Base-by-base conservation (phyloP, 2,329 filamentous ascomycete genomes). In the Cladosporium cucumerinum region DNA sequence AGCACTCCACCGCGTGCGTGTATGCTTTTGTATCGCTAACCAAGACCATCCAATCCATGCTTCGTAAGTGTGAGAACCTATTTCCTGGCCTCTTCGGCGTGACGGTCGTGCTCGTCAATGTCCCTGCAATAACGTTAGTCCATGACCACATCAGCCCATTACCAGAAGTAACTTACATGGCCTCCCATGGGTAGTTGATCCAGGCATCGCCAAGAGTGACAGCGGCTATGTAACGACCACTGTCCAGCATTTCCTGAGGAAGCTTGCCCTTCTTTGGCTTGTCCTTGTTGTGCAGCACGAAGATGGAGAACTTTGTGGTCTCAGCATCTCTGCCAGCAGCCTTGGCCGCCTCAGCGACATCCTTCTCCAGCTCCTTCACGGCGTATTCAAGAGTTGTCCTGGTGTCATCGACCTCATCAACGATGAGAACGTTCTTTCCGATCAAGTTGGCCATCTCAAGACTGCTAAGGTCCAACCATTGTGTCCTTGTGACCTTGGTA, bases 171-270 rank as follows among this genome's bases (percentile, higher is more conserved):
- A 81, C 84, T 64, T 81, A 87, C 84, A 81, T 89, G 51, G 95
- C 95, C 82, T 98, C 95, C 95, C 95, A 99, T 18, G 95, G 95
- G 81, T 99, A 99, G 85, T 92, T 96, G 77, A 98, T 98, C 95
- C 95, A 99, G 70, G 93, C 89, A 79, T 99, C 94, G n/a, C 86
- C 86, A 34, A 96, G 91, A 6, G 94, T 98, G 75, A 89, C 84
- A 25, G 95, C 92, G 25, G 95, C 95, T 70, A 90, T 79, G 80
- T 99, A 99, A 72, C 89, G 85, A 65, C 86, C 85, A 63, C 87
- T 80, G 48, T 84, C 80, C 69, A 94, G 83, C 86, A 98, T 92
- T 43, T 92, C 88, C 23, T 86, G 74, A 12, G 95, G 93, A 64
- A 99, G 84, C 23, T 80, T 81, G 62, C 95, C 95, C 85, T 97